Percentiles rank a stretch among this genome's conserved stretches.
Evolutionary conservation across 2,329 filamentous ascomycete genomes (phyloP).

Genomic region (Hymenotorrendiella dingleyae): DNA sequence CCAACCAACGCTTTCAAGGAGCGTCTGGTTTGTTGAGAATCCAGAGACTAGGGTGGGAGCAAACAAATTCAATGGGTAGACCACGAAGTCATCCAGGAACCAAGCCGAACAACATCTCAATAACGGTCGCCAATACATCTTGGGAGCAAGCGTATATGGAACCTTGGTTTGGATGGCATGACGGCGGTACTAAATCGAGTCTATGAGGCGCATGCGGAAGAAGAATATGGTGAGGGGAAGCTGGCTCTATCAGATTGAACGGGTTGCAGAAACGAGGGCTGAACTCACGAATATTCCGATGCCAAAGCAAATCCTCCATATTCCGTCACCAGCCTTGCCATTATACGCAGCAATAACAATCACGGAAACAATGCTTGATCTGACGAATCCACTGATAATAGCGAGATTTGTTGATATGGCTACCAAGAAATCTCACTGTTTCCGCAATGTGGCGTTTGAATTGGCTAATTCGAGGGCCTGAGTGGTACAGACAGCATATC

Average conservation of each 20-base stretch:
- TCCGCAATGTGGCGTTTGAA: conserved; percentile 38
- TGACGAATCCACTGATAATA: conserved; percentile 44
- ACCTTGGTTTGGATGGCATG: conserved; percentile 34
- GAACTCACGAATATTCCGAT: conserved; percentile 35
- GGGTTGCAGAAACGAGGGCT: not conserved
- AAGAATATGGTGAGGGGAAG: conserved; percentile 46
- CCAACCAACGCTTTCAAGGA: conserved; percentile 25
- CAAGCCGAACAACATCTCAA: conserved; percentile 2
- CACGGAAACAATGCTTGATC: conserved; percentile 42
- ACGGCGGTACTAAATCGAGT: conserved; percentile 39
- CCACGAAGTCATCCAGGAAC: conserved; percentile 25
- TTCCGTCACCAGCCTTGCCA: conserved; percentile 35
- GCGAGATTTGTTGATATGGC: conserved; percentile 48
- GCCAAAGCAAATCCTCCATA: conserved; percentile 46
- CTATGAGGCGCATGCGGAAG: conserved; percentile 46
- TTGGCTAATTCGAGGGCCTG: conserved; percentile 49
- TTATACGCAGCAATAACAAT: conserved; percentile 45
- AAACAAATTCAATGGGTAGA: conserved; percentile 20
- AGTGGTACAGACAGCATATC: conserved; percentile 48
- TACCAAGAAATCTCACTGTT: conserved; percentile 48
- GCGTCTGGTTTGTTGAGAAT: conserved; percentile 16
- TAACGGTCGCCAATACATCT: conserved; percentile 1
- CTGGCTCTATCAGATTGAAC: not conserved
- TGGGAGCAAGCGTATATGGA: conserved; percentile 36
- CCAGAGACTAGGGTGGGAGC: conserved; percentile 19